Percentiles rank a stretch among this genome's conserved stretches.
phyloP scores from a whole-genome alignment of 2,329 filamentous ascomycete species.

The Fusarium cyanostomum region DNA sequence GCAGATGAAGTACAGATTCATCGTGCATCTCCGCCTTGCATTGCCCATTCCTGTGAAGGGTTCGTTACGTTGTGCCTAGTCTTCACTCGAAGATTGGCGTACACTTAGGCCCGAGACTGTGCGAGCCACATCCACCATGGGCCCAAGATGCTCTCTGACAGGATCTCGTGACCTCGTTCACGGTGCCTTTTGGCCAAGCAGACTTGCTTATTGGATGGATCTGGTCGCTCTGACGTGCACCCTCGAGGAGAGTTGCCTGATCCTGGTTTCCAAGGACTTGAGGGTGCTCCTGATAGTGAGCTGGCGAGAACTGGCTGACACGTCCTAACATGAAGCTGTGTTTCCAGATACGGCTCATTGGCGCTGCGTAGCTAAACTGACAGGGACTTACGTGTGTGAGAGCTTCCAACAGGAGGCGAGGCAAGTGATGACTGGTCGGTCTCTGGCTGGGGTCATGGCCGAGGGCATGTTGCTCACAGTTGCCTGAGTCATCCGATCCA shows the following conservation, averaged over 20 bases:
- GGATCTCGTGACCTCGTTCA: constrained; percentile 39
- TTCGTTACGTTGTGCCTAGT: constrained; percentile 8
- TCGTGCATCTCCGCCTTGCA: neutral
- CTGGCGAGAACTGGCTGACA: constrained; percentile 22
- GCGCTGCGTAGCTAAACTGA: neutral
- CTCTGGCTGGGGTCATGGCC: neutral
- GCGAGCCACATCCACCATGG: constrained; percentile 12
- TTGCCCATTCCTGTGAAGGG: neutral
- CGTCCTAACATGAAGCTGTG: constrained; percentile 18
- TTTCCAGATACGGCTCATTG: constrained; percentile 23
- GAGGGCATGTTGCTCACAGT: constrained; percentile 2
- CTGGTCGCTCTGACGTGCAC: constrained; percentile 36
- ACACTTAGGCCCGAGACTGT: constrained; percentile 28
- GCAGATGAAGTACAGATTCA: constrained; percentile 6
- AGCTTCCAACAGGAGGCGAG: constrained; percentile 6
- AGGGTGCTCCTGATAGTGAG: constrained; percentile 29
- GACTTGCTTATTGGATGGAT: constrained; percentile 26
- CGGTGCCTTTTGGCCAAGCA: constrained; percentile 20
- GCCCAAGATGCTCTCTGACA: constrained; percentile 9
- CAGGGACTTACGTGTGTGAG: constrained; percentile 1
- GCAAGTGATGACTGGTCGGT: constrained; percentile 20
- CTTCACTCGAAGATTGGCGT: constrained; percentile 32
- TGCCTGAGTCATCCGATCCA: constrained; percentile 31
- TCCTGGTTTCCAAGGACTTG: constrained; percentile 12
- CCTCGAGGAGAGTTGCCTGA: constrained; percentile 23